Evolutionary conservation across 2,329 filamentous ascomycete species (phyloP), one percentile per base, ranked within the genome.

Genomic region (Penicillium sp.): DNA sequence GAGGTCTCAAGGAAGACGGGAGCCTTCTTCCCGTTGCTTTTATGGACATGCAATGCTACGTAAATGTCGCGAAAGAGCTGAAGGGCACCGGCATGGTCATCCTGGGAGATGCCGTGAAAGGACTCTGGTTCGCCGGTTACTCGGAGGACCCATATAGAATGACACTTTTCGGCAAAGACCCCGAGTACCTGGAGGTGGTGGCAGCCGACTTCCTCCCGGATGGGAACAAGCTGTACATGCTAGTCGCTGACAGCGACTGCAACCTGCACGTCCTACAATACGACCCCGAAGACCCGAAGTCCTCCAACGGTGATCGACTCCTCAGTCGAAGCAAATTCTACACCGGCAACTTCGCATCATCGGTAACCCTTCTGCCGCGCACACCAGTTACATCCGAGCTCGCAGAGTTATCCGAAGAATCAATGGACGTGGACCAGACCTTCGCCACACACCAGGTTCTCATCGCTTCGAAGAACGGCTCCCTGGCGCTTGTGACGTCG

Each of bases 81-180:
- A 86, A 86, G 4, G 86, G 88, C 1, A 95, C 91, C 0, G 92
- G 93, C 0, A 81, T 99, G 70, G 91, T 90, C 67, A 80, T 96
- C 11, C 86, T 97, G 76, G 89, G 90, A 0, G 94, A 99, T 75
- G 90, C 89, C 0, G 86, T 94, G 70, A 96, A 96, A 76, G 94
- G 94, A 0, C 81, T 97, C 2, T 97, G 94, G 91, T 95, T 99
- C 64, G 89, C 90, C 0, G 94, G 94, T 0, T 99, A 97, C 69
- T 94, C 90, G 9, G 93, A 99, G 75, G 94, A 97, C 68, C 94
- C 94, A 0, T 99, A 97, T 72, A 92, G 89, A 63, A 91, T 99
- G 85, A 88, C 91, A 59, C 82, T 97, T 4, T 91, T 97, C 62
- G 91, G 92, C 40, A 97, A 97, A 75, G 90, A 88, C 65, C 83